phyloP scores from a whole-genome alignment of 805 yeast species.

The Spathaspora hagerdaliae region DNA sequence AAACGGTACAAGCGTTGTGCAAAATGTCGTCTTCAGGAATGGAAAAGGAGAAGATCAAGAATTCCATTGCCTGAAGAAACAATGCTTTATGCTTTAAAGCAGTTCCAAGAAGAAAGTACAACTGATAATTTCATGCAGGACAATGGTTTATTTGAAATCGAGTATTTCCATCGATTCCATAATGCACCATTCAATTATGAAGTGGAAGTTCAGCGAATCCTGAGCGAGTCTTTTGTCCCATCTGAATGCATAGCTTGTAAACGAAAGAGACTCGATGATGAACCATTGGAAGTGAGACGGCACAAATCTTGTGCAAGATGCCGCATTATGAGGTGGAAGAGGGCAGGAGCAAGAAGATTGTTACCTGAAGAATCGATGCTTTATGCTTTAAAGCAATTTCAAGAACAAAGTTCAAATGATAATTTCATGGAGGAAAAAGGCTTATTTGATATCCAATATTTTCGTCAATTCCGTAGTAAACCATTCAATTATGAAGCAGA shows the following conservation, averaged over 20 bases:
- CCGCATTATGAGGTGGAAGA: conserved; percentile 48
- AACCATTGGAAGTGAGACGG: conserved; percentile 52
- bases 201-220: conserved; percentile 5
- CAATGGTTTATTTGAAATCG: conserved; percentile 10
- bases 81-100: conserved; percentile 39
- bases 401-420: conserved; percentile 31
- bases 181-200: conserved; percentile 10
- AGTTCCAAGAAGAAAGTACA: conserved; percentile 36
- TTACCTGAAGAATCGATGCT: conserved; percentile 45
- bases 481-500: conserved; percentile 11
- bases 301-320: conserved; percentile 58
- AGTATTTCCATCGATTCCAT: conserved; percentile 9
- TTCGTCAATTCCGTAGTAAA: conserved; percentile 9
- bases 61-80: conserved; percentile 43
- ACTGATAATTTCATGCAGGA: conserved; percentile 28
- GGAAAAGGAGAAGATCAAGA: conserved; percentile 40
- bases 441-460: conserved; percentile 12
- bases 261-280: conserved; percentile 51
- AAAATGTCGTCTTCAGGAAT: conserved; percentile 52
- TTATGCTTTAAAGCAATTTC: conserved; percentile 42
- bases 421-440: conserved; percentile 30
- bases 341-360: conserved; percentile 41
- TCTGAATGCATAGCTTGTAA: conserved; percentile 29
- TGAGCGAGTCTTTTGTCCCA: conserved; percentile 3
- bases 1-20: conserved; percentile 8